These are phyloP conservation scores for Cercophora sp. DNA, from an alignment of 495 filamentous ascomycete genomes.

Conservation along the genomic window DNA sequence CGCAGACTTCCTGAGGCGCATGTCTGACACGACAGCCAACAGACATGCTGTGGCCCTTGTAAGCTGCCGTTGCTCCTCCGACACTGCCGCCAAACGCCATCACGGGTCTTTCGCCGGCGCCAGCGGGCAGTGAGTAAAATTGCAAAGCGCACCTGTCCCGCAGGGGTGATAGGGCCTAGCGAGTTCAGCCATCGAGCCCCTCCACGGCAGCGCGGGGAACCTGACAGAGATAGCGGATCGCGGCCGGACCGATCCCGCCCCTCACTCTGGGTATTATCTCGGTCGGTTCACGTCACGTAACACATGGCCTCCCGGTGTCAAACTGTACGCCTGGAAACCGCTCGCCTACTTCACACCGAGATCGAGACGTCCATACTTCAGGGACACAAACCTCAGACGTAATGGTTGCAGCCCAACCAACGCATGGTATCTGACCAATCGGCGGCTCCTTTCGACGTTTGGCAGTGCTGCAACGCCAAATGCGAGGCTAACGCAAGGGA, in stretches of 20 bases:
- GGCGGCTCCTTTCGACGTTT: background rate
- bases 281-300: background rate
- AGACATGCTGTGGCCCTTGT: background rate
- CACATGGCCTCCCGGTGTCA: too few species aligned
- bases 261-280: conserved; percentile 6
- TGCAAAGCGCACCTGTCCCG: too few species aligned
- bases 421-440: conserved; percentile 2
- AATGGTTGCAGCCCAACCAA: background rate
- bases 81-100: too few species aligned
- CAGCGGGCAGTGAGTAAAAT: too few species aligned
- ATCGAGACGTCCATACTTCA: too few species aligned
- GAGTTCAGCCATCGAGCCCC: background rate
- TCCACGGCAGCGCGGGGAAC: background rate
- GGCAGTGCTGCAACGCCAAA: conserved; percentile 7
- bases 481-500: conserved; percentile 2
- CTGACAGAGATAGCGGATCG: too few species aligned
- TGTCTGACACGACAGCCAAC: background rate
- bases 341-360: too few species aligned
- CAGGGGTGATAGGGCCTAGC: too few species aligned
- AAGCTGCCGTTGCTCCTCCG: background rate
- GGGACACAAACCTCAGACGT: too few species aligned
- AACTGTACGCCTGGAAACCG: too few species aligned
- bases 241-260: background rate
- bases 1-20: background rate
- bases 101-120: too few species aligned